These are phyloP conservation scores for Fusarium foetens DNA, from an alignment of 2,329 filamentous ascomycete genomes.

Conservation along the genomic window DNA sequence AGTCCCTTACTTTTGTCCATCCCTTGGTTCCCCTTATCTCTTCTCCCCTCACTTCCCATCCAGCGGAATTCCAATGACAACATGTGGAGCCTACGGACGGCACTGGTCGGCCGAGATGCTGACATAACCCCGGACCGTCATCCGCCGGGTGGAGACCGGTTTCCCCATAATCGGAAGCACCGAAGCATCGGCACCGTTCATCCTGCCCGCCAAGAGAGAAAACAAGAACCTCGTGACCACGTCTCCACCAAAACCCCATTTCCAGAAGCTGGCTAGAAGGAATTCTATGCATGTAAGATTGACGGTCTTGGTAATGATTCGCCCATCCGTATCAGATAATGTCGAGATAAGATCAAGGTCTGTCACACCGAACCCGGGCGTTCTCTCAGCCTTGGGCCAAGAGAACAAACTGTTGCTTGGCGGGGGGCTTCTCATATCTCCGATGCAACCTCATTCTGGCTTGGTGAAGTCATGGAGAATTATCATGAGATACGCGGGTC, in stretches of 20 bases:
- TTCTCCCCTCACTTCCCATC: slow-evolving; percentile 1
- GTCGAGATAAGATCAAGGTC: slow-evolving; percentile 33
- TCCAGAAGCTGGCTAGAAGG: slow-evolving; percentile 36
- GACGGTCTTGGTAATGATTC: slow-evolving; percentile 20
- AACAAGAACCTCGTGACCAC: neutral
- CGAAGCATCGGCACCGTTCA: slow-evolving; percentile 22
- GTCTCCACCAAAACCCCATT: slow-evolving; percentile 19
- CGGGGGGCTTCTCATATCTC: slow-evolving; percentile 2
- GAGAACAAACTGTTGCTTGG: slow-evolving; percentile 7
- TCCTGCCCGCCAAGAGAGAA: slow-evolving; percentile 24
- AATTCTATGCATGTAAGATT: slow-evolving; percentile 10
- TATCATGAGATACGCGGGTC: slow-evolving; percentile 18
- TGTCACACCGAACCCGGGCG: slow-evolving; percentile 21
- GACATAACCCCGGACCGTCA: slow-evolving; percentile 9
- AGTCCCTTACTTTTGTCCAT: neutral
- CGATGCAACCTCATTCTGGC: slow-evolving; percentile 19
- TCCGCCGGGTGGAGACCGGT: slow-evolving; percentile 6
- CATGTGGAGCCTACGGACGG: slow-evolving; percentile 28
- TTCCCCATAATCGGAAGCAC: slow-evolving; percentile 26
- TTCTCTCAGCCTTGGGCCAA: slow-evolving; percentile 27
- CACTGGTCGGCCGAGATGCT: slow-evolving; percentile 36
- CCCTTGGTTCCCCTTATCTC: slow-evolving; percentile 4
- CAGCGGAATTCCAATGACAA: slow-evolving; percentile 24
- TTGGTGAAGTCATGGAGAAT: slow-evolving; percentile 24
- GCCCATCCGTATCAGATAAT: slow-evolving; percentile 5